These are phyloP conservation scores for rapeseed (Brassica napus) DNA, from an alignment of 345 rosid species.

Conservation along the genomic window Da-Ae NC_063441.1:17491001-17491500, in stretches of 20 bases:
- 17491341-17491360: slow-evolving; percentile 9
- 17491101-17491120: slow-evolving; percentile 97
- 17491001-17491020: slow-evolving; percentile 85
- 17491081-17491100: slow-evolving; percentile 69
- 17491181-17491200: slow-evolving; percentile 61
- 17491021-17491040: slow-evolving; percentile 30
- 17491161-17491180: slow-evolving; percentile 76
- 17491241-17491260: slow-evolving; percentile 97
- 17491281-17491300: slow-evolving; percentile 91
- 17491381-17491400: background rate
- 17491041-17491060: slow-evolving; percentile 18
- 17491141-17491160: slow-evolving; percentile 80
- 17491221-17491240: slow-evolving; percentile 92
- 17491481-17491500: slow-evolving; percentile 92
- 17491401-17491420: slow-evolving; percentile 66
- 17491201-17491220: slow-evolving; percentile 87
- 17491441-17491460: slow-evolving; percentile 95
- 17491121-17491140: slow-evolving; percentile 83
- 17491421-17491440: slow-evolving; percentile 96
- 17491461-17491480: slow-evolving; percentile 93
- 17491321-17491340: background rate
- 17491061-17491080: background rate
- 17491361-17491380: background rate
- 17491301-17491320: slow-evolving; percentile 92
- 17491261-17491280: slow-evolving; percentile 94